phyloP scores from a whole-genome alignment of 495 filamentous ascomycete genomes.

The Haplographium delicatum region DNA sequence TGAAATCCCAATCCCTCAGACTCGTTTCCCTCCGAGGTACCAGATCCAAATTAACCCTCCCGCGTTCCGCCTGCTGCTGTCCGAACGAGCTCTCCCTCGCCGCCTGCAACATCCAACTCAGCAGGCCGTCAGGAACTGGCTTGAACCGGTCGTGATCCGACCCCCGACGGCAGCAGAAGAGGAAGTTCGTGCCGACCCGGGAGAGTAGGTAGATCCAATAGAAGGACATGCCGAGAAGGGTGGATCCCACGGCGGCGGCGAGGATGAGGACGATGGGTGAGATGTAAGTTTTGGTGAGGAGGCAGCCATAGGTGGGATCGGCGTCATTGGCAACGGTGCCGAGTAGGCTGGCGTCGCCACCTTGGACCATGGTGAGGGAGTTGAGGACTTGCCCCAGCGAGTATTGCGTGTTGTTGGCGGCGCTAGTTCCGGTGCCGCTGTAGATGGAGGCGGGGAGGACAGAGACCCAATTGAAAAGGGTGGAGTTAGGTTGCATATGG shows the following conservation, averaged over 20 bases:
- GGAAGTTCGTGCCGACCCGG: neutral
- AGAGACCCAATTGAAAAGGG: neutral
- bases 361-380: slow-evolving; percentile 2
- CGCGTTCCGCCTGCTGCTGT: neutral
- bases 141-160: neutral
- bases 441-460: neutral
- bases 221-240: neutral
- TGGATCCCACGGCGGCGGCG: neutral
- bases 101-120: slow-evolving; percentile 5
- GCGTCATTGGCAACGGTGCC: neutral
- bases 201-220: neutral
- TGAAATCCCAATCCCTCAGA: neutral
- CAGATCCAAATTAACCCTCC: neutral
- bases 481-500: neutral
- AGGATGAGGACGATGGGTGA: neutral
- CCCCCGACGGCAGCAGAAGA: neutral
- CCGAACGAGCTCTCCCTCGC: neutral
- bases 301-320: neutral
- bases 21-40: neutral
- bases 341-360: neutral
- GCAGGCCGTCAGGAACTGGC: slow-evolving; percentile 1
- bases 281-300: neutral
- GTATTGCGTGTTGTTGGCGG: neutral
- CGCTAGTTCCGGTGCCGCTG: neutral
- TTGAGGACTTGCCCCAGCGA: neutral